Conservation (phyloP, 495 filamentous ascomycete genomes). For the Lasiosphaeria miniovina region DNA sequence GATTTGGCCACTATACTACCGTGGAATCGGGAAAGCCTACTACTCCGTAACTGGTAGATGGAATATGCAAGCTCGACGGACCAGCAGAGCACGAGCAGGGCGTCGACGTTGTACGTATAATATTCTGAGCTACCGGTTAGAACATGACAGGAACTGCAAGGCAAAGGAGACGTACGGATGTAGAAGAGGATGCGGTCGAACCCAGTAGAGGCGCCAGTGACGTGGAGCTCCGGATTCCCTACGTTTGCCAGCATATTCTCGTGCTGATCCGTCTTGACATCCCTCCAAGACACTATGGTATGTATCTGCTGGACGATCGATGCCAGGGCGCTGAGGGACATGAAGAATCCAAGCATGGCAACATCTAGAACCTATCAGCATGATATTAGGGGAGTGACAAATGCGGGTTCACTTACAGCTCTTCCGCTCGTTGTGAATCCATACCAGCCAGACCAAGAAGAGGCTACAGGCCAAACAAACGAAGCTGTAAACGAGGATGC, state of each 20-base stretch:
- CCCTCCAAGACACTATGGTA: constrained; percentile 39
- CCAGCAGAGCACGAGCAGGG: constrained; percentile 48
- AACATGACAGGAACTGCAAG: background rate
- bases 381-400: too few relatives aligned
- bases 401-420: constrained; percentile 40
- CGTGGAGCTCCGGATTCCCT: constrained; percentile 42
- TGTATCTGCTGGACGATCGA: constrained; percentile 48
- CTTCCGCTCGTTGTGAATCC: constrained; percentile 42
- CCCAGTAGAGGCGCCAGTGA: constrained; percentile 43
- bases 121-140: constrained; percentile 34
- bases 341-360: constrained; percentile 38
- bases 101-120: constrained; percentile 49
- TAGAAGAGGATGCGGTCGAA: constrained; percentile 46
- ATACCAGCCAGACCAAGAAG: constrained; percentile 41
- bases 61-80: constrained; percentile 38
- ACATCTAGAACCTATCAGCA: constrained; percentile 35
- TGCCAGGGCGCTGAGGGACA: constrained; percentile 36
- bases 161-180: constrained; percentile 34
- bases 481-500: constrained; percentile 41
- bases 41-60: constrained; percentile 31
- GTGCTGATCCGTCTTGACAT: constrained; percentile 42
- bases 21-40: constrained; percentile 23
- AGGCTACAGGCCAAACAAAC: constrained; percentile 34
- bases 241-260: constrained; percentile 33
- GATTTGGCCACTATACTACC: constrained; percentile 35